Evolutionary conservation across 306 rosid genomes (phyloP).

Genomic region (Styphnolobium japonicum): DNA sequence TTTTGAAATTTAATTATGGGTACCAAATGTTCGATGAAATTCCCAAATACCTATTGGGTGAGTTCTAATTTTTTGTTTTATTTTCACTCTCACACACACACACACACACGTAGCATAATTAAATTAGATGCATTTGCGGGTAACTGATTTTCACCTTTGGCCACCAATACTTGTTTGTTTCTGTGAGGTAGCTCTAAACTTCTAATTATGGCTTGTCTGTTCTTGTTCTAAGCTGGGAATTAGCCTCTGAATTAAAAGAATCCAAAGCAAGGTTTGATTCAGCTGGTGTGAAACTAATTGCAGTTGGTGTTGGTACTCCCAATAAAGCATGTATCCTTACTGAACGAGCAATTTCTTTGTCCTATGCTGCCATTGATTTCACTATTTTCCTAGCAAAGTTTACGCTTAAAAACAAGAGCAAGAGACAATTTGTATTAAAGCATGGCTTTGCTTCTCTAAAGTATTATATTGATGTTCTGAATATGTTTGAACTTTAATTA

Average conservation of each 20-base stretch:
- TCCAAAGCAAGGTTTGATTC: constrained; percentile 65
- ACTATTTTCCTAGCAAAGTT: constrained; percentile 16
- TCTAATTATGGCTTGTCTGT: no score
- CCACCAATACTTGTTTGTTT: no score
- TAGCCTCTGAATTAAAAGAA: constrained; percentile 75
- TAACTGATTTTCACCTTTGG: no score
- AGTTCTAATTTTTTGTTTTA: no score
- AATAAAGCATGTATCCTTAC: constrained; percentile 78
- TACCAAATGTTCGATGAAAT: no score
- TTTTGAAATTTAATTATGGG: no score
- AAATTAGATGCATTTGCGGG: no score
- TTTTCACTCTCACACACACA: no score
- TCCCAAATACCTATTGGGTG: no score
- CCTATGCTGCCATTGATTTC: constrained; percentile 5
- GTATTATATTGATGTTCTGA: neutral
- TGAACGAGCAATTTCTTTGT: constrained; percentile 47
- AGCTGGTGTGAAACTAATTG: constrained; percentile 75
- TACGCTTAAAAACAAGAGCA: neutral
- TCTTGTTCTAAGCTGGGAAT: constrained; percentile 89
- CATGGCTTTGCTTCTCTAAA: neutral
- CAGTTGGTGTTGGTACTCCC: constrained; percentile 79
- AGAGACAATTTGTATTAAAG: neutral
- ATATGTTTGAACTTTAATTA: neutral
- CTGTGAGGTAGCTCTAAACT: no score
- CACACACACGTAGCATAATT: no score